Evolutionary conservation across 176 grass and related monocot genomes (phyloP).

Genomic region (Carex cristatella): DNA sequence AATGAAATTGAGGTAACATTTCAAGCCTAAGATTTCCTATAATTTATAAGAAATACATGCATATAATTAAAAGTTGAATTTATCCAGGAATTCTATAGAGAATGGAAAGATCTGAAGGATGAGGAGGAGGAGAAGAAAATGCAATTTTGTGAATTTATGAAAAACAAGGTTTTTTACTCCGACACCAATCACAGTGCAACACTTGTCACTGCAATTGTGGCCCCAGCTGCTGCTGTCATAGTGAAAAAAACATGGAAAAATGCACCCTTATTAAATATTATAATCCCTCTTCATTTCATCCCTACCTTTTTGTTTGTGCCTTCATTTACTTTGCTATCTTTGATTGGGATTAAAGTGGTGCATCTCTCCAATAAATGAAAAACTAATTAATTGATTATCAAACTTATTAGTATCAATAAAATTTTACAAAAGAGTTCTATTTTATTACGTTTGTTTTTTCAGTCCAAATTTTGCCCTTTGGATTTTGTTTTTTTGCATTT

Average conservation of each 20-base stretch:
- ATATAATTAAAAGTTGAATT: neutral
- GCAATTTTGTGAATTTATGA: constrained; percentile 11
- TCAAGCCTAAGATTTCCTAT: neutral
- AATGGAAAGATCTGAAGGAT: constrained; percentile 17
- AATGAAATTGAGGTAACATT: constrained; percentile 7
- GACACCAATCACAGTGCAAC: neutral
- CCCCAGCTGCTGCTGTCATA: neutral
- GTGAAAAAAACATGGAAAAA: constrained; percentile 18
- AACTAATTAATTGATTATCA: neutral
- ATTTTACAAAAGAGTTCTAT: neutral
- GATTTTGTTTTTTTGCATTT: no score
- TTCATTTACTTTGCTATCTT: constrained; percentile 17
- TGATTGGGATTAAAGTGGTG: constrained; percentile 12
- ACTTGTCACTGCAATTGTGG: constrained; percentile 8
- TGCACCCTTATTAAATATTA: constrained; percentile 2
- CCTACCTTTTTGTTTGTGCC: constrained; percentile 19
- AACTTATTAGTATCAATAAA: neutral
- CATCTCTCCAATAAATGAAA: neutral
- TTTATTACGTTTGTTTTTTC: neutral
- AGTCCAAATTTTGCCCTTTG: no score
- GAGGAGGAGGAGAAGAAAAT: constrained; percentile 2
- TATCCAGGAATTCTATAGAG: constrained; percentile 1
- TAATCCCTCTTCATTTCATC: constrained; percentile 16
- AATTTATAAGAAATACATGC: neutral
- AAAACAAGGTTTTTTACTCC: neutral